Conservation (phyloP, 1,139 yeast genomes). For the Schwanniomyces etchellsii region DNA sequence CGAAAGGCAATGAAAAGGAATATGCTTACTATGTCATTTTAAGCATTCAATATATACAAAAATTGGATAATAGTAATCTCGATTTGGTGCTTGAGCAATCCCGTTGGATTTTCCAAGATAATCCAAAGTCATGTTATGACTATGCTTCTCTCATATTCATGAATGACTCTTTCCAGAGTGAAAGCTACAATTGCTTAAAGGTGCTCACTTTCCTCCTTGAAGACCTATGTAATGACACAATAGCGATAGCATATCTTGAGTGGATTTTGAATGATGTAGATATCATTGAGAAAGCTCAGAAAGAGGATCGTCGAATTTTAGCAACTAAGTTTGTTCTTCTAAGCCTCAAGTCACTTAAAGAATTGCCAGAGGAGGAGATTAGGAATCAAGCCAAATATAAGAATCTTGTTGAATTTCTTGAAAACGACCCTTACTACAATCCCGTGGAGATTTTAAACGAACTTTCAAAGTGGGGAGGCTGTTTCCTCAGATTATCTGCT, state of each 20-base stretch:
- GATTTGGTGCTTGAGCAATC: slow-evolving; percentile 57
- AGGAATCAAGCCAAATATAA: slow-evolving; percentile 15
- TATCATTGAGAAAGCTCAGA: slow-evolving; percentile 32
- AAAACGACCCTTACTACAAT: slow-evolving; percentile 32
- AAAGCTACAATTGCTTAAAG: slow-evolving; percentile 46
- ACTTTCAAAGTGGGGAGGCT: slow-evolving; percentile 32
- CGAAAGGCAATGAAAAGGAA: slow-evolving; percentile 16
- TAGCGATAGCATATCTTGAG: slow-evolving; percentile 58
- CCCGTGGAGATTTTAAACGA: slow-evolving; percentile 40
- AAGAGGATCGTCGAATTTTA: slow-evolving; percentile 20
- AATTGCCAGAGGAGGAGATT: slow-evolving; percentile 12
- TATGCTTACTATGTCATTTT: slow-evolving; percentile 39
- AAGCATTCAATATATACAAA: slow-evolving; percentile 63
- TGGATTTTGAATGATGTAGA: slow-evolving; percentile 42
- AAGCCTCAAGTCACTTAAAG: slow-evolving; percentile 40
- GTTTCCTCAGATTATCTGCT: slow-evolving; percentile 43
- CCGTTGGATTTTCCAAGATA: slow-evolving; percentile 44
- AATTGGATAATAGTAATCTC: slow-evolving; percentile 46
- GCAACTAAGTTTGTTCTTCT: slow-evolving; percentile 49
- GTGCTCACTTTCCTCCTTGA: slow-evolving; percentile 46
- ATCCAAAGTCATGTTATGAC: slow-evolving; percentile 18
- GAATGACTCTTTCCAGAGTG: slow-evolving; percentile 61
- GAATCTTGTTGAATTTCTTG: slow-evolving; percentile 35
- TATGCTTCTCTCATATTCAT: slow-evolving; percentile 55
- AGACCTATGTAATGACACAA: slow-evolving; percentile 17